Conservation (phyloP, 441 rosid genomes). For the Omphalea diandra region DNA sequence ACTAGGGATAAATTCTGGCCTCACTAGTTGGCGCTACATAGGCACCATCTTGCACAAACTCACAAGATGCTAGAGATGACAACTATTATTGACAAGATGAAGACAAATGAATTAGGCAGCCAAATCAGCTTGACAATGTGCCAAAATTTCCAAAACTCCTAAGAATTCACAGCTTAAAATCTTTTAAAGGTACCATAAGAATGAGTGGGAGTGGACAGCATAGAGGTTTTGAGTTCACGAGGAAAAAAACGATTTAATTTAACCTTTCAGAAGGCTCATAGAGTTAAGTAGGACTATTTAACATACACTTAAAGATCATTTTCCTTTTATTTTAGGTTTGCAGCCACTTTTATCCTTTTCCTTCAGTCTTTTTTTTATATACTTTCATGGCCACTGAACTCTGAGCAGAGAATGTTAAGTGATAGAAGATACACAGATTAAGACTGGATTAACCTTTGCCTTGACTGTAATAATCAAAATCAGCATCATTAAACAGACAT, state of each 20-base stretch:
- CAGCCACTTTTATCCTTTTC: neutral
- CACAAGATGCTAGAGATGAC: neutral
- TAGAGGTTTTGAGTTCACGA: neutral
- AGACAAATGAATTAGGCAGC: neutral
- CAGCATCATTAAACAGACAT: neutral
- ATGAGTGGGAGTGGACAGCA: neutral
- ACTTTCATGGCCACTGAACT: neutral
- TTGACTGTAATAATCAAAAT: neutral
- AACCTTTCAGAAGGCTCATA: neutral
- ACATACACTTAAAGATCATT: neutral
- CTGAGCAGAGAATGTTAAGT: neutral
- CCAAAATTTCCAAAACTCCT: neutral
- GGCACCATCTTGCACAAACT: neutral
- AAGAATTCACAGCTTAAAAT: neutral
- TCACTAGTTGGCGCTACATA: neutral
- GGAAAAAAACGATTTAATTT: neutral
- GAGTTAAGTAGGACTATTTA: neutral
- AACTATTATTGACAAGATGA: neutral
- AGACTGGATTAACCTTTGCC: neutral
- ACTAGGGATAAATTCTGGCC: neutral
- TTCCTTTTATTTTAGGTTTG: neutral
- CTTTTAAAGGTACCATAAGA: slow-evolving; percentile 2
- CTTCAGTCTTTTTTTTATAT: too few relatives aligned
- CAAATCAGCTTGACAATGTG: neutral
- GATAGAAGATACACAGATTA: neutral